These are phyloP conservation scores for Dysphania ambrosioides DNA, from an alignment of 148 eudicot genomes.

Conservation along the genomic window DNA sequence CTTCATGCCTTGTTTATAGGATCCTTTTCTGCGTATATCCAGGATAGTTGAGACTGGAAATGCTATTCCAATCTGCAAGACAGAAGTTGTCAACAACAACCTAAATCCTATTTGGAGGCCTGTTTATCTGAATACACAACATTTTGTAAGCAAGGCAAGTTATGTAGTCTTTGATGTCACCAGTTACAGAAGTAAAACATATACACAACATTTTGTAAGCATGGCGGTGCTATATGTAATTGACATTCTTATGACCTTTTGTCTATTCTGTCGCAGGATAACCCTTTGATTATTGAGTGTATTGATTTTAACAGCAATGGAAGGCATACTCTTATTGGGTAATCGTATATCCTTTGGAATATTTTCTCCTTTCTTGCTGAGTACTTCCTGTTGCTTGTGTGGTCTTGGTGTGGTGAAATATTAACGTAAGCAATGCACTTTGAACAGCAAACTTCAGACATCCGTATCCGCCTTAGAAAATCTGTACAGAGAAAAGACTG, in stretches of 20 bases:
- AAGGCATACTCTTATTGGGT: conserved; percentile 79
- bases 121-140: conserved; percentile 66
- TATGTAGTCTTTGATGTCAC: background rate
- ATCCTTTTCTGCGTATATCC: conserved; percentile 89
- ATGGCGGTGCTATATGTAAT: no score
- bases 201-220: conserved; percentile 73
- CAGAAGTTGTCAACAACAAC: conserved; percentile 77
- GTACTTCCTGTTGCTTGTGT: no score
- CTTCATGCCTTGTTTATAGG: conserved; percentile 42
- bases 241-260: background rate
- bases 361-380: background rate
- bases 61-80: conserved; percentile 77
- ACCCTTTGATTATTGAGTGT: conserved; percentile 80
- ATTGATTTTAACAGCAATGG: conserved; percentile 81
- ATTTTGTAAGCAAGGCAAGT: conserved; percentile 77
- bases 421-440: conserved; percentile 12
- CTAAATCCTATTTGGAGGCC: conserved; percentile 90
- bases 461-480: conserved; percentile 65
- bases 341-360: conserved; percentile 8
- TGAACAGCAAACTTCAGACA: conserved; percentile 70
- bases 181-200: no score
- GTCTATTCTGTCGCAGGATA: conserved; percentile 43
- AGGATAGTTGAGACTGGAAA: conserved; percentile 68
- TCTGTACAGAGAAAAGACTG: conserved; percentile 47
- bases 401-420: no score